Evolutionary conservation across 2,329 filamentous ascomycete species (phyloP).

Genomic region (Pseudogymnoascus sp.): DNA sequence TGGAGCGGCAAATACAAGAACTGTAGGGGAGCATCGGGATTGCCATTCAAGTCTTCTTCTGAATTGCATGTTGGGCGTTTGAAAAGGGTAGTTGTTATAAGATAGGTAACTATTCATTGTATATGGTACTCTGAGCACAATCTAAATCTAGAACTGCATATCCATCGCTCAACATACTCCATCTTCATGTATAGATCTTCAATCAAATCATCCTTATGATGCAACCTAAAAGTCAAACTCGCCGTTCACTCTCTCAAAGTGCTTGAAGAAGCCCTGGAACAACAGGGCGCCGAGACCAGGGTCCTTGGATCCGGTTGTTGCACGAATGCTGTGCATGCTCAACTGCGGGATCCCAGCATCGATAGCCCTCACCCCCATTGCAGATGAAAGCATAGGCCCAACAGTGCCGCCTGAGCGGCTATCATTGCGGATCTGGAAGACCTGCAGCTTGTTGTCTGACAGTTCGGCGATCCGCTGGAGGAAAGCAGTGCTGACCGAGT

Average conservation of each 20-base stretch:
- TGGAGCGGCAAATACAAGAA: neutral
- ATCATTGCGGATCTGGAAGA: constrained; percentile 95
- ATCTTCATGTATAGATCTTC: neutral
- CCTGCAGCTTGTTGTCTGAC: constrained; percentile 63
- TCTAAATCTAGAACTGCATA: neutral
- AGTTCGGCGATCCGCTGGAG: constrained; percentile 72
- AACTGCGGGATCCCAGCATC: constrained; percentile 87
- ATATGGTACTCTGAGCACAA: neutral
- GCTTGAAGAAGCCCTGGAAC: constrained; percentile 83
- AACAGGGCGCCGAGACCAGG: constrained; percentile 81
- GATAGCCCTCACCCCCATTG: constrained; percentile 73
- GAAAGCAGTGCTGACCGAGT: constrained; percentile 75
- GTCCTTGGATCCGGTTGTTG: constrained; percentile 78
- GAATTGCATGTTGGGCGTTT: neutral
- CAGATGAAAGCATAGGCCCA: constrained; percentile 79
- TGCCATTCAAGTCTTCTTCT: neutral
- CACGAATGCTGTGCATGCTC: constrained; percentile 89
- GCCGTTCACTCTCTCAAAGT: constrained; percentile 75
- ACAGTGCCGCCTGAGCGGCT: constrained; percentile 84
- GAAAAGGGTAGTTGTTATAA: neutral
- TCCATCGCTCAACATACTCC: neutral
- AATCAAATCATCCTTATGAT: neutral
- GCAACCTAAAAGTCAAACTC: constrained; percentile 54
- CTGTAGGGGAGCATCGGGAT: neutral
- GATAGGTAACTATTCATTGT: neutral